Conservation (phyloP, 192 early-diverging fungal genomes). For the Cetraspora pellucida region DNA sequence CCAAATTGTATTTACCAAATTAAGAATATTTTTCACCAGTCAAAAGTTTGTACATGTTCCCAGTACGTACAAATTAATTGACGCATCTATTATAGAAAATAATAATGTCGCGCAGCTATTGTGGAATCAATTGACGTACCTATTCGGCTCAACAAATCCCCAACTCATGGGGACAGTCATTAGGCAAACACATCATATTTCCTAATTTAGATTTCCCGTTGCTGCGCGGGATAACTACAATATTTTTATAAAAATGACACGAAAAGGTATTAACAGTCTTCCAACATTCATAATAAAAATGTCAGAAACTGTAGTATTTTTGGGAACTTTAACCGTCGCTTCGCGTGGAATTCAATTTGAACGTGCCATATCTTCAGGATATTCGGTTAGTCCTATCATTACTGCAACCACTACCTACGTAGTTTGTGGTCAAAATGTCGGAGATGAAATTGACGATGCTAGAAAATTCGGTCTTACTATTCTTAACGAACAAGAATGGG, state of each 20-base stretch:
- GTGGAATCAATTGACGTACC: no score
- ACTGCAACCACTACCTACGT: background rate
- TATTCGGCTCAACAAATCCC: no score
- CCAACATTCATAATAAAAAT: background rate
- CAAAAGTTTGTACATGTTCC: no score
- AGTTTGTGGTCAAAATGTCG: background rate
- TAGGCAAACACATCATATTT: no score
- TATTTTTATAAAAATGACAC: background rate
- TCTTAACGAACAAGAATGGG: slow-evolving; percentile 14
- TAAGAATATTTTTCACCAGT: no score
- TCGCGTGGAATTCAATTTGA: background rate
- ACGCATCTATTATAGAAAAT: no score
- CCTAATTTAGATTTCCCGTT: no score
- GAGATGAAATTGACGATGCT: background rate
- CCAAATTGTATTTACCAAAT: no score
- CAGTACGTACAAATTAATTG: no score
- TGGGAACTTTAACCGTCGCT: background rate
- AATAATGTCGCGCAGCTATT: no score
- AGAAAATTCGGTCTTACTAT: background rate
- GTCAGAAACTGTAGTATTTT: background rate
- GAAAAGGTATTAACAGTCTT: background rate
- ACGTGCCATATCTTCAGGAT: background rate
- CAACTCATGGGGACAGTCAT: no score
- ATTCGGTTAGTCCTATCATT: background rate
- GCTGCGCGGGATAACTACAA: no score